Base-by-base conservation (phyloP, 2,329 filamentous ascomycete genomes). In the Clonostachys byssicola region DNA sequence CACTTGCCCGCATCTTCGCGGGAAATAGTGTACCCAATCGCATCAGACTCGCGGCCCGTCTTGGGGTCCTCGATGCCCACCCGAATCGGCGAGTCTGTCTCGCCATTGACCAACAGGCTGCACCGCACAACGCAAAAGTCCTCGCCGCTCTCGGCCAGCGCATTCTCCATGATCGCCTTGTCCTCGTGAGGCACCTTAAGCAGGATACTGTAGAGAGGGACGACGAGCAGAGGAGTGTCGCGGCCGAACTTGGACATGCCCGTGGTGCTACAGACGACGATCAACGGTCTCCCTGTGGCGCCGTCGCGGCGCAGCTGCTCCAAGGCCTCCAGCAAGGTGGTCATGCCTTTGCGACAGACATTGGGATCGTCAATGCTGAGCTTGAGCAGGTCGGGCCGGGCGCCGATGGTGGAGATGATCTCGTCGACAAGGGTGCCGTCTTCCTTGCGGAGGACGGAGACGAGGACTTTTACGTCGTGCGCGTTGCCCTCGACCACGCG, bases 1-100 rank as follows among this genome's bases (percentile, higher is more conserved):
- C 74, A 79, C 47, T 55, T 60, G 1, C 75, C 75, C 4, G 70
- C 64, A 49, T 78, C 75, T 49, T 72, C 70, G 35, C 73, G 57
- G 8, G 64, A 68, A 42, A 79, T 75, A 2, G 61, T 65, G 47
- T 76, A 78, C 5, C 76, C 76, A 5, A 75, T 55, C 4, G 60
- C 70, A 35, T 56, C 50, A 1, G 57, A 63, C 54, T 71, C 65
- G 10, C 52, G 38, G 6, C 58, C 60, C 0, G 41, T 52, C 41
- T 56, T 56, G 1, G 60, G 59, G 39, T 73, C 67, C 50, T 73
- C 71, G 3, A 73, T 45, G 1, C 70, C 72, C 0, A 64, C 66
- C 2, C 70, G 57, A 34, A 75, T 55, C 34, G 45, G 41, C 4
- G 51, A 51, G 2, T 56, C 45, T 2, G 54, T 54, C 46, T 56